Percentiles rank a stretch among this genome's conserved stretches.
Evolutionary conservation across 2,329 filamentous ascomycete species (phyloP).

Genomic region (Rachicladosporium sp.): DNA sequence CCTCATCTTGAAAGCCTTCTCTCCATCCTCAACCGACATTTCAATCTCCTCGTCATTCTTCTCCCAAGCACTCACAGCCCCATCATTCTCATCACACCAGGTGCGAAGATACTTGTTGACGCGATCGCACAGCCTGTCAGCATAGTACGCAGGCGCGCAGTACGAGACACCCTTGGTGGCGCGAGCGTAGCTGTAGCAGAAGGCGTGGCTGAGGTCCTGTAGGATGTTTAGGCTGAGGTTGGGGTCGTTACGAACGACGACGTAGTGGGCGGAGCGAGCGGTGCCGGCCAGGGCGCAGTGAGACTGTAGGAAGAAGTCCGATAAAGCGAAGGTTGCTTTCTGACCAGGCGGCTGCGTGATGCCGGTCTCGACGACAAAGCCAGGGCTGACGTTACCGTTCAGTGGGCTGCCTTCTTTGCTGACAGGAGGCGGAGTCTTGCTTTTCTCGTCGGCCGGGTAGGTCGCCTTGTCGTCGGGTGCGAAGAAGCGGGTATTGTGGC

Average conservation of each 20-base stretch:
- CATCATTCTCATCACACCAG: neutral
- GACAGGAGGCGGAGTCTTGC: too few species aligned
- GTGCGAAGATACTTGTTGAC: slow-evolving; percentile 12
- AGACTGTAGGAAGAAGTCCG: slow-evolving; percentile 14
- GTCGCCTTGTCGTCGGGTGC: slow-evolving; percentile 6
- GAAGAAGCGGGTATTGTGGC: slow-evolving; percentile 32
- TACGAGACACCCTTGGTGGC: slow-evolving; percentile 22
- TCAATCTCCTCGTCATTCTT: too few species aligned
- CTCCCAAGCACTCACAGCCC: too few species aligned
- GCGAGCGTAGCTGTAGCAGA: slow-evolving; percentile 24
- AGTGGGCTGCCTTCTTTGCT: too few species aligned
- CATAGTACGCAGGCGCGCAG: slow-evolving; percentile 25
- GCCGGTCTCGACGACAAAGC: slow-evolving; percentile 8
- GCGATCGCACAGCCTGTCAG: slow-evolving; percentile 27
- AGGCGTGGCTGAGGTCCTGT: slow-evolving; percentile 6
- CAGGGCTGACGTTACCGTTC: slow-evolving; percentile 8
- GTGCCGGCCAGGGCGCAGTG: slow-evolving; percentile 52
- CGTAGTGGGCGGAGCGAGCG: slow-evolving; percentile 68
- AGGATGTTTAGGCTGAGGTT: neutral
- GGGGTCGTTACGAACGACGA: slow-evolving; percentile 28
- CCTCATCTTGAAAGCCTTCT: too few species aligned
- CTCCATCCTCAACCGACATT: too few species aligned
- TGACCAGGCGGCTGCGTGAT: slow-evolving; percentile 2
- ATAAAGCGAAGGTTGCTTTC: neutral
- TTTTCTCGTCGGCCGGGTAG: too few species aligned